These are phyloP conservation scores for Aureobasidium musti DNA, from an alignment of 2,329 filamentous ascomycete genomes.

Conservation along the genomic window DNA sequence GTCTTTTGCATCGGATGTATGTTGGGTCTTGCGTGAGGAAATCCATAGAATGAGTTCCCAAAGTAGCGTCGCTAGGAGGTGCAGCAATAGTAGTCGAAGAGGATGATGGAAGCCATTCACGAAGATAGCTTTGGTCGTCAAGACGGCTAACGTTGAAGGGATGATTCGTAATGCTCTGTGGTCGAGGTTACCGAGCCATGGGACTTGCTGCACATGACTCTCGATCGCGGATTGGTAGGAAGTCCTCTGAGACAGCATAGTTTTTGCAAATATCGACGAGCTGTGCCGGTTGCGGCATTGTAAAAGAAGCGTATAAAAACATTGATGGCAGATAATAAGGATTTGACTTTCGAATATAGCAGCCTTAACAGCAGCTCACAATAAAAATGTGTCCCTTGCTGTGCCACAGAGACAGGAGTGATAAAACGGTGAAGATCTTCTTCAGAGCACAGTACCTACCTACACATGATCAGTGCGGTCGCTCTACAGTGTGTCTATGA, in stretches of 20 bases:
- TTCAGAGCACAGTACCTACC: neutral
- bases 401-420: neutral
- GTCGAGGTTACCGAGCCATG: neutral
- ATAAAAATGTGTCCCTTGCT: neutral
- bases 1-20: neutral
- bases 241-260: neutral
- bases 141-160: neutral
- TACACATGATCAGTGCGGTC: neutral
- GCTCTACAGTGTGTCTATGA: neutral
- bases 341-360: neutral
- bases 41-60: neutral
- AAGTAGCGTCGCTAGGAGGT: neutral
- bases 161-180: neutral
- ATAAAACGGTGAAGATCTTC: neutral
- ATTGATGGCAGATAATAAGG: neutral
- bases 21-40: neutral
- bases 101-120: neutral
- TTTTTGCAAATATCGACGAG: neutral
- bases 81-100: neutral
- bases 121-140: constrained; percentile 1
- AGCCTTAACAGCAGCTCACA: neutral
- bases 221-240: neutral
- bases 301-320: neutral
- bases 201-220: neutral
- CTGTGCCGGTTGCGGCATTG: neutral